Conservation (phyloP, 75 land plant species). For the Sequoia sempervirens region DNA sequence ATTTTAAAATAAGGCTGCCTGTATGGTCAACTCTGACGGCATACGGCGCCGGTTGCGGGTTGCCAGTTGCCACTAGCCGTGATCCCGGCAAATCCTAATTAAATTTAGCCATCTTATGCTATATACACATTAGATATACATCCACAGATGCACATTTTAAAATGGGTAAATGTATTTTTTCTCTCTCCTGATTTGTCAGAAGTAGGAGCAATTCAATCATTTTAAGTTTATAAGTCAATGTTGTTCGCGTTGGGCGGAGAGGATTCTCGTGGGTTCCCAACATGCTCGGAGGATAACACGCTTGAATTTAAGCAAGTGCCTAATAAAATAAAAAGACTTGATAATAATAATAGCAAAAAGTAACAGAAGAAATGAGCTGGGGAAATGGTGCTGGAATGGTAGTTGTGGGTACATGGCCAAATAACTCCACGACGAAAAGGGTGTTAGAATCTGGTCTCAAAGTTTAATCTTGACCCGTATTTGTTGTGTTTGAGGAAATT, state of each 20-base stretch:
- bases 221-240: not conserved
- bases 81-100: not conserved
- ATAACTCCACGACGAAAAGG: constrained; percentile 1
- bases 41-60: not conserved
- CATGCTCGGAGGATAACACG: constrained; percentile 8
- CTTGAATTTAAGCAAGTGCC: not conserved
- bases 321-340: not conserved
- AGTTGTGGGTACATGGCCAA: not conserved
- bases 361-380: not conserved
- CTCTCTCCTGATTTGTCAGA: not conserved
- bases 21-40: not conserved
- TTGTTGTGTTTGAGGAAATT: not conserved
- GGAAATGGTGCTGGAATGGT: not conserved
- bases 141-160: not conserved
- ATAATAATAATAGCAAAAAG: not conserved
- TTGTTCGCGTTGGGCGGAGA: not conserved
- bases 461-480: not conserved
- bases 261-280: constrained; percentile 9
- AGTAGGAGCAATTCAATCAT: not conserved
- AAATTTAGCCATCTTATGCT: not conserved
- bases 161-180: not conserved
- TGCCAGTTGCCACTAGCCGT: not conserved
- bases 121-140: not conserved
- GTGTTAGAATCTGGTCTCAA: constrained; percentile 5
- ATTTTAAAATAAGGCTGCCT: not conserved